Percentiles rank a stretch among this genome's conserved stretches.
phyloP scores from a whole-genome alignment of 202 grass and related monocot species.

The Alloteropsis angusta region DNA sequence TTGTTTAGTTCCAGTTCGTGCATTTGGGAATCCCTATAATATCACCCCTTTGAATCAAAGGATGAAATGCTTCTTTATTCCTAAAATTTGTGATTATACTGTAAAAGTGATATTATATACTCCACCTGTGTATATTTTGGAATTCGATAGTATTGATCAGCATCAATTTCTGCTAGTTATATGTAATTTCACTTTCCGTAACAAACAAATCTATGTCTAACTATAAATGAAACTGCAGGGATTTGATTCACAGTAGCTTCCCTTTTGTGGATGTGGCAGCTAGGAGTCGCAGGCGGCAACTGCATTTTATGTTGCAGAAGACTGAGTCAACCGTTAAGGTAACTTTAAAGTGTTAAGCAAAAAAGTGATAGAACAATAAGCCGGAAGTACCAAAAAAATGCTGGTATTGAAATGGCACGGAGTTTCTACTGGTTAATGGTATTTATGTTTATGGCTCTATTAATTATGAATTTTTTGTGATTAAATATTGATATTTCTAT shows the following conservation, averaged over 20 bases:
- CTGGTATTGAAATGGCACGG: background rate
- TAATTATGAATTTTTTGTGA: too few species aligned
- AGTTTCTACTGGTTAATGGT: too few species aligned
- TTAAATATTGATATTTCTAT: too few species aligned
- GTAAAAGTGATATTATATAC: background rate
- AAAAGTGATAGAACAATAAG: background rate
- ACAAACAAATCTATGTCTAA: background rate
- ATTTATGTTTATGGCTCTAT: too few species aligned
- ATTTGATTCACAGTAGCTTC: slow-evolving; percentile 35
- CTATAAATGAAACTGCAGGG: slow-evolving; percentile 20
- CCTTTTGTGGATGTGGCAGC: slow-evolving; percentile 38
- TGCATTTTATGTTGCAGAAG: background rate
- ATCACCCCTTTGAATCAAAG: background rate
- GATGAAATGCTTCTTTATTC: background rate
- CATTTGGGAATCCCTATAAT: background rate
- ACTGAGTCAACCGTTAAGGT: too few species aligned
- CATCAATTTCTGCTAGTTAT: background rate
- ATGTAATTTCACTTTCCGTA: background rate
- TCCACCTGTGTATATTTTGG: background rate
- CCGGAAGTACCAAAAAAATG: background rate
- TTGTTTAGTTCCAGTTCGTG: background rate
- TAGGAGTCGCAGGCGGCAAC: slow-evolving; percentile 4
- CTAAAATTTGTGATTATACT: background rate
- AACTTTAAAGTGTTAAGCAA: too few species aligned
- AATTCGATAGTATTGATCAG: background rate